Conservation (phyloP, 129 eudicot species). For the Escallonia rubra region DNA sequence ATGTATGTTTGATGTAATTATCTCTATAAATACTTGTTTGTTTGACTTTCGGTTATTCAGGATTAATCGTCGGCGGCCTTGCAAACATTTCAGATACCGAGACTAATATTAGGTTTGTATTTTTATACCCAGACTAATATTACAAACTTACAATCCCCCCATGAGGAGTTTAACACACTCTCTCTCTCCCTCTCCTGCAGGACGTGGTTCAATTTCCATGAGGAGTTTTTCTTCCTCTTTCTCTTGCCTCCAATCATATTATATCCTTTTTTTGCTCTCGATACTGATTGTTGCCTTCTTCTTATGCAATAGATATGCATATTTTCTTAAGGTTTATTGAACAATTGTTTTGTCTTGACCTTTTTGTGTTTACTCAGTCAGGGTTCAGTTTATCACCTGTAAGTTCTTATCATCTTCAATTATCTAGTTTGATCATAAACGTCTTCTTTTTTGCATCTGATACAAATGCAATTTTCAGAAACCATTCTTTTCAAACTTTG, state of each 20-base stretch:
- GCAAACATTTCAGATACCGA: constrained; percentile 92
- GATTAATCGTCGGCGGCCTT: constrained; percentile 90
- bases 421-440: neutral
- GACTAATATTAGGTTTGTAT: constrained; percentile 70
- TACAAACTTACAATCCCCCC: neutral
- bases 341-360: constrained; percentile 59
- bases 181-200: constrained; percentile 28
- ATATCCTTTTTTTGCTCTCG: constrained; percentile 59
- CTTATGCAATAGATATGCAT: neutral
- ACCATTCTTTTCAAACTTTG: constrained; percentile 98
- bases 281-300: neutral
- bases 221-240: constrained; percentile 94
- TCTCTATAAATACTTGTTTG: too few species aligned
- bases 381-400: constrained; percentile 99
- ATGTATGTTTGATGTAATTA: too few species aligned
- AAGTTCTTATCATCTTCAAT: constrained; percentile 31
- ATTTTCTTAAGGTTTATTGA: constrained; percentile 6
- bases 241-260: constrained; percentile 97
- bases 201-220: constrained; percentile 97
- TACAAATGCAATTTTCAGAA: constrained; percentile 49
- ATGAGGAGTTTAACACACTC: neutral
- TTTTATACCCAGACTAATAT: neutral
- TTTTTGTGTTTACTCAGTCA: constrained; percentile 65
- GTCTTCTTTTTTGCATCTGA: neutral
- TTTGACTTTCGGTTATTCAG: constrained; percentile 29